These are phyloP conservation scores for Phytophthora hibernalis DNA, from an alignment of 352 stramenopile species.

Conservation along the genomic window DNA sequence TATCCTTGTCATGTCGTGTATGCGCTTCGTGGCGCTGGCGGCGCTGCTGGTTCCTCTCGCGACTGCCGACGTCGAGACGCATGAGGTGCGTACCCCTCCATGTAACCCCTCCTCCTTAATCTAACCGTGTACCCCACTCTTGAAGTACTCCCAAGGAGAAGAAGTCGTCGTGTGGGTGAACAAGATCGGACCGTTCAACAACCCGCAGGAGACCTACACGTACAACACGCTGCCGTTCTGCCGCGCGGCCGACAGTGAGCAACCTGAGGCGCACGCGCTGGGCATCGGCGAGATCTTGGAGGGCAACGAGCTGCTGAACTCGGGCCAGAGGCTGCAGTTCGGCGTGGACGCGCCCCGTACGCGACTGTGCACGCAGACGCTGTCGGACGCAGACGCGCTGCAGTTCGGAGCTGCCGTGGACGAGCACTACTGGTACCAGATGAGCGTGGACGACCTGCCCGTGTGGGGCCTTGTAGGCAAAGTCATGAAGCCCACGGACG, in stretches of 20 bases:
- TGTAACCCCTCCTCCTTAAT: neutral
- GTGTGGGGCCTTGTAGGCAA: constrained; percentile 99
- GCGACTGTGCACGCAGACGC: constrained; percentile 78
- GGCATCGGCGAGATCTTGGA: constrained; percentile 97
- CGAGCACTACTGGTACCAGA: constrained; percentile 99
- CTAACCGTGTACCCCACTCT: constrained; percentile 6
- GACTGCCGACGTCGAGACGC: constrained; percentile 59
- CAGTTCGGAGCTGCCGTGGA: constrained; percentile 88
- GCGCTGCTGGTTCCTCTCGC: constrained; percentile 20
- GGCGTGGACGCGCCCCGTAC: constrained; percentile 67
- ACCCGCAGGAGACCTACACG: constrained; percentile 99
- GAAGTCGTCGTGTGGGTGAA: constrained; percentile 96
- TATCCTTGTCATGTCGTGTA: constrained; percentile 36
- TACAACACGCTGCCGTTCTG: constrained; percentile 99
- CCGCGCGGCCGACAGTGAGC: constrained; percentile 85
- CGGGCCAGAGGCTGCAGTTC: constrained; percentile 87
- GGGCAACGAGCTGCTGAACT: constrained; percentile 95
- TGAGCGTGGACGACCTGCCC: constrained; percentile 98
- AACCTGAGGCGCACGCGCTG: constrained; percentile 84
- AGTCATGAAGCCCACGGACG: constrained; percentile 92
- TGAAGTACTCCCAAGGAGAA: constrained; percentile 80
- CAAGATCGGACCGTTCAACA: constrained; percentile 98
- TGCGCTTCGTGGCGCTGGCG: constrained; percentile 30
- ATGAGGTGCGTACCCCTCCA: constrained; percentile 47
- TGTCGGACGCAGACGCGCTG: constrained; percentile 75